Base-by-base conservation (phyloP, 2,329 filamentous ascomycete genomes). In the Hymenoscyphus occultus region DNA sequence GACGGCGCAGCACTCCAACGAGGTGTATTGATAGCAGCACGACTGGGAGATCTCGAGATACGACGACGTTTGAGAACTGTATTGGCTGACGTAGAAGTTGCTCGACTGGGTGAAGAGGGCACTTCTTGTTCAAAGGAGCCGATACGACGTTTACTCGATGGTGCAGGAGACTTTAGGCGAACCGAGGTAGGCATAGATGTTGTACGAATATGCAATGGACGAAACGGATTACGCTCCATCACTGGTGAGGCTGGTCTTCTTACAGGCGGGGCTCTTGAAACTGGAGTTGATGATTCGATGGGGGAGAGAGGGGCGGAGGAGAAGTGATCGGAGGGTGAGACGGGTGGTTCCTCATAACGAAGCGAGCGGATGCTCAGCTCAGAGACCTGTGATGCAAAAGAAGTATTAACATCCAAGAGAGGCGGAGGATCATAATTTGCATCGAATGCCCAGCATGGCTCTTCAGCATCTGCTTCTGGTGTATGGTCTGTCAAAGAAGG, bases 361-460 rank as follows among this genome's bases (percentile, higher is more conserved):
- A 78, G 76, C 54, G 78, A 78, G 39, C 78, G 80, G 16, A 80
- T 75, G 58, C 77, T 81, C 60, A 79, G 73, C 7, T 79, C 78
- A 6, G 71, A 73, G 16, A 73, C 68, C 2, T 76, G 73, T 1
- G 78, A 80, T 22, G 74, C 72, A 66, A 83, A 83, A 0, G 81
- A 83, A 0, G 80, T 78, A 59, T 80, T 77, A 10, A 80, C 73
- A 66, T 80, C 82, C 45, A 51, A 22, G 1, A 82, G 77, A 56
- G 80, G 76, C 3, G 80, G 73, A 1, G 82, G 78, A 70, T 93
- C 90, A 6, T 91, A 81, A 5, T 81, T 80, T 61, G 87, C 84
- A 69, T 87, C 83, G 80, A 85, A 90, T 3, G 82, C 77, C 90
- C 90, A 93, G 73, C 85, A 90, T 19, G 84, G 78, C 71, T 90